These are phyloP conservation scores for Endothia cerciana DNA, from an alignment of 2,329 filamentous ascomycete genomes.

Conservation along the genomic window DNA sequence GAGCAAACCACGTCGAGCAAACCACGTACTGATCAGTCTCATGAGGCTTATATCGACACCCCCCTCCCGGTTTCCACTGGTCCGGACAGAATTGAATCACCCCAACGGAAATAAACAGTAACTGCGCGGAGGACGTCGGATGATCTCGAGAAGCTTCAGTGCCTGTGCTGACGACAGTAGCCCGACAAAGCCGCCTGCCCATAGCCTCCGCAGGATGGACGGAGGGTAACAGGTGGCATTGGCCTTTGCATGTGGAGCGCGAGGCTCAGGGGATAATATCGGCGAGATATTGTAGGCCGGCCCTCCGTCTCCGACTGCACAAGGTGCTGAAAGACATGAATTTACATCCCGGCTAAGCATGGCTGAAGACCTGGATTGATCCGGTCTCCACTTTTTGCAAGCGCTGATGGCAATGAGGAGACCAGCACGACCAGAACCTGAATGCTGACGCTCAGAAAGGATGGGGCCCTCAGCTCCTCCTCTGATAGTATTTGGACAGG, in stretches of 20 bases:
- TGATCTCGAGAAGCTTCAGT: neutral
- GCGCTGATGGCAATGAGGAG: neutral
- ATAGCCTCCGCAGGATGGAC: neutral
- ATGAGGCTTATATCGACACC: neutral
- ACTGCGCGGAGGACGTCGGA: neutral
- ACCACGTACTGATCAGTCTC: neutral
- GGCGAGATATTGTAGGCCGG: constrained; percentile 2
- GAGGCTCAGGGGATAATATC: neutral
- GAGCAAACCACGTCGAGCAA: neutral
- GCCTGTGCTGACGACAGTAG: neutral
- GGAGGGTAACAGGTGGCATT: neutral
- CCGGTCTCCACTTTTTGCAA: neutral
- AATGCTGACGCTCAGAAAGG: neutral
- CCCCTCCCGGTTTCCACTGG: neutral
- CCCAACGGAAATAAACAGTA: neutral
- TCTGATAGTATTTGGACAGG: neutral
- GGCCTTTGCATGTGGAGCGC: neutral
- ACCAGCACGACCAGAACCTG: neutral
- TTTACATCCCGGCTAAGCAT: neutral
- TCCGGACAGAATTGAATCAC: neutral
- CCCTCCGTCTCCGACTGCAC: neutral
- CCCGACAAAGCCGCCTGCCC: neutral
- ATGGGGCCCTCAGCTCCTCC: neutral
- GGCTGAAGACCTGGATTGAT: neutral
- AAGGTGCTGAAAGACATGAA: neutral